Percentiles rank a stretch among this genome's conserved stretches.
Conservation (phyloP, 2,329 filamentous ascomycete species). For the Colletotrichum agaves region DNA sequence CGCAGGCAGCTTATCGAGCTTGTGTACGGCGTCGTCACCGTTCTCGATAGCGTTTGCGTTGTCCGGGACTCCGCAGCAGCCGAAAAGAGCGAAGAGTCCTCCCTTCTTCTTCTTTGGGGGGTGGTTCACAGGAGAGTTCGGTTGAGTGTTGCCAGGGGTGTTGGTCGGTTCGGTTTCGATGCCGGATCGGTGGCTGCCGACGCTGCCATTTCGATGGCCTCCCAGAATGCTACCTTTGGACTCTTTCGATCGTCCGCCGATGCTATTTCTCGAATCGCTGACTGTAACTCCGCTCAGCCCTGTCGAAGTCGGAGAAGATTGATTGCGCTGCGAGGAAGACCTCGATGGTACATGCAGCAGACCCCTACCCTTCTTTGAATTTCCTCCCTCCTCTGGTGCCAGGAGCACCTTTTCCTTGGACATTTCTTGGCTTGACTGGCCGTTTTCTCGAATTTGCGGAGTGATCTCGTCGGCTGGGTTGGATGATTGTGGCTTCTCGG, state of each 20-base stretch:
- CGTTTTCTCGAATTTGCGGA: conserved; percentile 41
- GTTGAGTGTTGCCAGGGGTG: conserved; percentile 61
- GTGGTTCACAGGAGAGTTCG: conserved; percentile 61
- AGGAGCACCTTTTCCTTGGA: conserved; percentile 56
- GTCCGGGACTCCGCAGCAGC: conserved; percentile 74
- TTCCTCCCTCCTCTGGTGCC: conserved; percentile 54
- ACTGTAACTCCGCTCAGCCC: conserved; percentile 70
- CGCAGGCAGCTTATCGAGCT: conserved; percentile 66
- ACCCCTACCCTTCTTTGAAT: conserved; percentile 60
- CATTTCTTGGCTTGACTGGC: conserved; percentile 50
- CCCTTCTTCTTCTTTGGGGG: conserved; percentile 66
- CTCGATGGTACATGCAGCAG: conserved; percentile 69
- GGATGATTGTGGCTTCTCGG: conserved; percentile 44
- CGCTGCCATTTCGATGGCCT: conserved; percentile 73
- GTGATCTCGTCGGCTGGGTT: conserved; percentile 44
- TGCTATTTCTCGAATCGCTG: conserved; percentile 69
- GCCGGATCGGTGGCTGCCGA: conserved; percentile 71
- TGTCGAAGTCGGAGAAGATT: conserved; percentile 68
- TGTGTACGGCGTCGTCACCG: conserved; percentile 65
- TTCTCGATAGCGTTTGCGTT: conserved; percentile 64
- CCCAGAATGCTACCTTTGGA: conserved; percentile 73
- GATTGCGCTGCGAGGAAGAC: conserved; percentile 70
- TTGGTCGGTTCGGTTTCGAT: conserved; percentile 61
- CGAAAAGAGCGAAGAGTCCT: conserved; percentile 69
- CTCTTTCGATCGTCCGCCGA: conserved; percentile 72